These are phyloP conservation scores for Backusella tarrabulga DNA, from an alignment of 192 early-diverging fungal species.

Conservation along the genomic window DNA sequence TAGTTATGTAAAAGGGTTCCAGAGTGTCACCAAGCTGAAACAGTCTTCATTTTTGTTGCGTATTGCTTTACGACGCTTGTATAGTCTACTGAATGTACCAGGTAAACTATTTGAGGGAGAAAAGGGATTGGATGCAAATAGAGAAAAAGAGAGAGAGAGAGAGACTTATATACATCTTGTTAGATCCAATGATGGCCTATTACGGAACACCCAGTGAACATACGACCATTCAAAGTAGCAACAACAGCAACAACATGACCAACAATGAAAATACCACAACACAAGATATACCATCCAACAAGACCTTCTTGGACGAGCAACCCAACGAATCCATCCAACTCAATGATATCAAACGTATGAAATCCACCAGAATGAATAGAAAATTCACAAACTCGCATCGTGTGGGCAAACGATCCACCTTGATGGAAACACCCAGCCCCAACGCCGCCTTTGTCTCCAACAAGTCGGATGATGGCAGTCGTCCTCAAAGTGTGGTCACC, in stretches of 20 bases:
- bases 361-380: slow-evolving; percentile 48
- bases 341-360: slow-evolving; percentile 56
- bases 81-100: slow-evolving; percentile 62
- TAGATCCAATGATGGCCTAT: slow-evolving; percentile 16
- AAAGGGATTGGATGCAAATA: background rate
- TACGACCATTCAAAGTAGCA: background rate
- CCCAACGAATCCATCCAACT: slow-evolving; percentile 37
- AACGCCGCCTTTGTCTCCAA: slow-evolving; percentile 22
- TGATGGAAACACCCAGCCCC: slow-evolving; percentile 48
- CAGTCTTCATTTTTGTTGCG: slow-evolving; percentile 91
- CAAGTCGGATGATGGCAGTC: background rate
- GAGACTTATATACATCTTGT: background rate
- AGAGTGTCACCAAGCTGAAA: slow-evolving; percentile 81
- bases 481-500: background rate
- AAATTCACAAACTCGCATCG: slow-evolving; percentile 32
- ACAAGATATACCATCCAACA: background rate
- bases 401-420: slow-evolving; percentile 48
- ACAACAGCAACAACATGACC: background rate
- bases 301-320: background rate
- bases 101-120: background rate
- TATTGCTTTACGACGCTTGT: slow-evolving; percentile 79
- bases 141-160: too few species aligned
- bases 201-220: slow-evolving; percentile 6
- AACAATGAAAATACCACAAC: background rate
- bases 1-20: slow-evolving; percentile 43